Conservation (phyloP, 805 yeast species). For the Ogataea methanolica region DNA sequence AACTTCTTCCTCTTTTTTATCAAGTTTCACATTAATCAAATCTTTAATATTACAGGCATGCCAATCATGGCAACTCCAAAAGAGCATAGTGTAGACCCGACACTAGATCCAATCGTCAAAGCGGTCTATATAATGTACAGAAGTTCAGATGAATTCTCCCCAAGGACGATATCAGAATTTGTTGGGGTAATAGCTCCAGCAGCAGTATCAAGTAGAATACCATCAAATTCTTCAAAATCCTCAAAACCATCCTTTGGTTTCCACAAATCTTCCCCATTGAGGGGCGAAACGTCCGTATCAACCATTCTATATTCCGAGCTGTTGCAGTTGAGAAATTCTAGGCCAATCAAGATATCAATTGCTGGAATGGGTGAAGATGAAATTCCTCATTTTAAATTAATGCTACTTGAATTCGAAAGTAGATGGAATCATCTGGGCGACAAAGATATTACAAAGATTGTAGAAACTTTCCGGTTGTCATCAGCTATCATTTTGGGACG, state of each 20-base stretch:
- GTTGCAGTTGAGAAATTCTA: slow-evolving; percentile 4
- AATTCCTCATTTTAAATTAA: slow-evolving; percentile 8
- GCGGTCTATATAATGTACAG: slow-evolving; percentile 17
- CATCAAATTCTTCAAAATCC: slow-evolving; percentile 5
- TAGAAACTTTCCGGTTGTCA: slow-evolving; percentile 8
- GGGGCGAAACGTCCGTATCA: slow-evolving; percentile 1
- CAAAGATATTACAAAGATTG: slow-evolving; percentile 5
- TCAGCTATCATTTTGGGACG: slow-evolving; percentile 10
- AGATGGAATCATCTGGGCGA: slow-evolving; percentile 3
- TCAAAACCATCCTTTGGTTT: not conserved
- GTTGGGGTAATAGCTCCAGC: slow-evolving; percentile 6
- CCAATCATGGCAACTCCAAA: not conserved
- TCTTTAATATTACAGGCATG: not conserved
- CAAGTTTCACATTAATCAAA: no score
- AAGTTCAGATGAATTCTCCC: slow-evolving; percentile 10
- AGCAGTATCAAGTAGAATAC: slow-evolving; percentile 4
- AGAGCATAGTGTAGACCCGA: not conserved
- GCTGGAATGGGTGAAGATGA: slow-evolving; percentile 6
- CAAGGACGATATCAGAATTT: slow-evolving; percentile 10
- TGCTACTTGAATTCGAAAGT: slow-evolving; percentile 8
- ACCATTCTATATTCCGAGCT: slow-evolving; percentile 6
- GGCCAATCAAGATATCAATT: slow-evolving; percentile 6
- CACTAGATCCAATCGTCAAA: slow-evolving; percentile 14
- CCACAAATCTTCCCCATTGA: slow-evolving; percentile 2
- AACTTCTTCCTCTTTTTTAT: no score